Percentiles rank a stretch among this genome's conserved stretches.
These are phyloP conservation scores for Pezicula rhizophila DNA, from an alignment of 2,329 filamentous ascomycete species.

Conservation along the genomic window DNA sequence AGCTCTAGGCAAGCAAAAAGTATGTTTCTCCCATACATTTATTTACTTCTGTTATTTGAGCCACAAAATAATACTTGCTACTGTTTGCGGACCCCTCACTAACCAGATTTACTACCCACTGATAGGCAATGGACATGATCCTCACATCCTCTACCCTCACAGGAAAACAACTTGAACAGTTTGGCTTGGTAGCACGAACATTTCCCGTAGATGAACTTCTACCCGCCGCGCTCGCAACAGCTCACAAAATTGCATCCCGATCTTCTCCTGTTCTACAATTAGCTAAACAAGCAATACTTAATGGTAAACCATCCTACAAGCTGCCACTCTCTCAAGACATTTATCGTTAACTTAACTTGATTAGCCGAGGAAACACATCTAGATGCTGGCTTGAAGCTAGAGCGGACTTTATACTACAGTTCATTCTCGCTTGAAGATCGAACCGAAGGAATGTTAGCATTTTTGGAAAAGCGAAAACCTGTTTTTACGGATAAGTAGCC, in stretches of 20 bases:
- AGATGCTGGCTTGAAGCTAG: slow-evolving; percentile 33
- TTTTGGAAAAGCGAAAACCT: slow-evolving; percentile 53
- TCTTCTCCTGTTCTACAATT: slow-evolving; percentile 34
- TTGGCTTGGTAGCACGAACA: slow-evolving; percentile 21
- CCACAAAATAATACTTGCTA: no score
- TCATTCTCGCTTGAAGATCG: slow-evolving; percentile 40
- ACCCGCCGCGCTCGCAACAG: slow-evolving; percentile 31
- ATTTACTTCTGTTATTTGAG: no score
- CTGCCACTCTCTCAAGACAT: background rate
- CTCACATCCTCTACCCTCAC: slow-evolving; percentile 14
- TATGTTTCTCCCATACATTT: background rate
- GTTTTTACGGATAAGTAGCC: slow-evolving; percentile 38
- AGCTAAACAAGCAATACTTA: slow-evolving; percentile 38
- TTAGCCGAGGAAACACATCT: slow-evolving; percentile 37
- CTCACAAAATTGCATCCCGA: slow-evolving; percentile 33
- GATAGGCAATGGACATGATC: slow-evolving; percentile 22
- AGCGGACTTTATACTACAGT: slow-evolving; percentile 30
- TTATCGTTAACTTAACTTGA: slow-evolving; percentile 1
- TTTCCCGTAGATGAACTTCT: slow-evolving; percentile 31
- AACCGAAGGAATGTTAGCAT: slow-evolving; percentile 52
- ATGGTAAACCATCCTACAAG: slow-evolving; percentile 24
- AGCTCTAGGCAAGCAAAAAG: slow-evolving; percentile 31
- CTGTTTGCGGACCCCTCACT: background rate
- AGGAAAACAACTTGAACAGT: slow-evolving; percentile 10
- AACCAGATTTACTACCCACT: background rate